A percentile compares a stretch with the other conserved stretches of the same genome.
phyloP scores from a whole-genome alignment of 352 stramenopile species.

The Phytopythium boreale region DNA sequence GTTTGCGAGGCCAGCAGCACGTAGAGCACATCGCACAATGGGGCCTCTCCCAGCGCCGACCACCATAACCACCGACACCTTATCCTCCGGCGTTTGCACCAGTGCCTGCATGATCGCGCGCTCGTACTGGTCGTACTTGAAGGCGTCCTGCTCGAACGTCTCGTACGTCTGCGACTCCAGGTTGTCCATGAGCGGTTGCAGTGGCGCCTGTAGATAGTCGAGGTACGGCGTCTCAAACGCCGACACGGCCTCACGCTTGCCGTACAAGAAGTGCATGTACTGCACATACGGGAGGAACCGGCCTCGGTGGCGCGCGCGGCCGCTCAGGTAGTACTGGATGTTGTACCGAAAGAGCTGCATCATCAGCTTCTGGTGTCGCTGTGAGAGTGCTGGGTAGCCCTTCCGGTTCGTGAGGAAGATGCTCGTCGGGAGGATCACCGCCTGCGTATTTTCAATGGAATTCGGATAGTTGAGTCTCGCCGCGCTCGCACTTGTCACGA shows the following conservation, averaged over 20 bases:
- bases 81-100: constrained; percentile 42
- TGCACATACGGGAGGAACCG: constrained; percentile 88
- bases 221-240: constrained; percentile 92
- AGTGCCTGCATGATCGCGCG: constrained; percentile 88
- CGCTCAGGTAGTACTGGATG: constrained; percentile 86
- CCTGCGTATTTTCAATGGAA: constrained; percentile 28
- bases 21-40: constrained; percentile 89
- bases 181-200: constrained; percentile 98
- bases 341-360: constrained; percentile 74
- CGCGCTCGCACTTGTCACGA: neutral
- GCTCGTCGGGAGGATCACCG: constrained; percentile 85
- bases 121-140: constrained; percentile 99
- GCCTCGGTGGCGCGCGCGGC: constrained; percentile 63
- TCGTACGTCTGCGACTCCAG: constrained; percentile 98
- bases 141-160: constrained; percentile 97
- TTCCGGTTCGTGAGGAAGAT: constrained; percentile 96
- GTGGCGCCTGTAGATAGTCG: constrained; percentile 95
- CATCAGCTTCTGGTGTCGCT: constrained; percentile 88
- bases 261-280: constrained; percentile 94
- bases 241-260: constrained; percentile 81
- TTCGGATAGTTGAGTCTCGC: neutral
- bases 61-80: constrained; percentile 82
- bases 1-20: constrained; percentile 60
- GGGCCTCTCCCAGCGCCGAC: constrained; percentile 96
- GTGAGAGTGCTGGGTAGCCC: constrained; percentile 94